Evolutionary conservation across 2,329 filamentous ascomycete genomes (phyloP).

Genomic region (Ascochyta rabiei): DNA sequence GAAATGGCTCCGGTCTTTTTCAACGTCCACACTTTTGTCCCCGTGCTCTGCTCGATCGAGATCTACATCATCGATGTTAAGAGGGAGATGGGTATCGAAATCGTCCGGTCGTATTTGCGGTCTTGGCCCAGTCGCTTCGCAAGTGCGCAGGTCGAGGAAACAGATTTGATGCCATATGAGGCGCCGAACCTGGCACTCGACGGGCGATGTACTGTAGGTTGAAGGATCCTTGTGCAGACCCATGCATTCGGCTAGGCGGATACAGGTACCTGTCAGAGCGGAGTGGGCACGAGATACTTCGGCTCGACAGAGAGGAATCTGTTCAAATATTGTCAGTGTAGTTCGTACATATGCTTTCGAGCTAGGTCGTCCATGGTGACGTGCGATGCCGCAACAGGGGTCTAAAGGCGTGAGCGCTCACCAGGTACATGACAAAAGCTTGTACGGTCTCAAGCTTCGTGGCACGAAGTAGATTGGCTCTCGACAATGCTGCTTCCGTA

Average conservation of each 20-base stretch:
- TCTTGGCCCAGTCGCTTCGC: conserved; percentile 74
- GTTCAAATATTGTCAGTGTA: conserved; percentile 6
- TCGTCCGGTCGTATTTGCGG: conserved; percentile 75
- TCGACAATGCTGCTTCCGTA: conserved; percentile 69
- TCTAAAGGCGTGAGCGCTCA: conserved; percentile 50
- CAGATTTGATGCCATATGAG: conserved; percentile 80
- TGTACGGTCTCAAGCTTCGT: conserved; percentile 77
- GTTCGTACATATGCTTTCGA: not conserved
- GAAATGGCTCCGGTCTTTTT: conserved; percentile 61
- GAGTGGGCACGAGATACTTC: conserved; percentile 77
- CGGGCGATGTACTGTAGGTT: conserved; percentile 67
- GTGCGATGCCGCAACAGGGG: too few relatives aligned
- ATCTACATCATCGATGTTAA: conserved; percentile 72
- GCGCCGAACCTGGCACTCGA: conserved; percentile 74
- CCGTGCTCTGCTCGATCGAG: conserved; percentile 51
- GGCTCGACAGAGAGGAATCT: conserved; percentile 73
- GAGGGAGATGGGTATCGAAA: conserved; percentile 74
- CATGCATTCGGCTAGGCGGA: conserved; percentile 79
- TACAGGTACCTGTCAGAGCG: conserved; percentile 72
- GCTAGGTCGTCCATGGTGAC: too few relatives aligned
- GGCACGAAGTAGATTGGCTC: conserved; percentile 73
- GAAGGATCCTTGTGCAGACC: conserved; percentile 74
- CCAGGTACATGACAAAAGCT: conserved; percentile 77
- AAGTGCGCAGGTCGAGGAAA: conserved; percentile 76
- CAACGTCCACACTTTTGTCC: conserved; percentile 45